phyloP scores from a whole-genome alignment of 2,329 filamentous ascomycete genomes.

The Botryotinia narcissicola region DNA sequence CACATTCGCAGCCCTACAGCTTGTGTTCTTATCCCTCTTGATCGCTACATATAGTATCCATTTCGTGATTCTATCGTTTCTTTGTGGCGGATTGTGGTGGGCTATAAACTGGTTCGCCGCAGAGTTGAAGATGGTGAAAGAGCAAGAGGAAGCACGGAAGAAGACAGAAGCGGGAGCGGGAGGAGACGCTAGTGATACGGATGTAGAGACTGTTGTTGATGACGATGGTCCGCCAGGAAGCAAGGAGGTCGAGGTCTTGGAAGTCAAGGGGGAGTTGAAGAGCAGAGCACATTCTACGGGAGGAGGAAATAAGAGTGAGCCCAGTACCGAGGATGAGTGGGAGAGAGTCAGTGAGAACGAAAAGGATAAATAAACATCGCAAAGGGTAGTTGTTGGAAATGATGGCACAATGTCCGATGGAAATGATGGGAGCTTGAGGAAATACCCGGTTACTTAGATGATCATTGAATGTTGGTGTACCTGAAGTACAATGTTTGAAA shows the following conservation, averaged over 20 bases:
- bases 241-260: constrained; percentile 34
- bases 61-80: constrained; percentile 75
- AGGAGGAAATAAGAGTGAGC: constrained; percentile 50
- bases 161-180: constrained; percentile 29
- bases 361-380: constrained; percentile 49
- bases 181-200: constrained; percentile 42
- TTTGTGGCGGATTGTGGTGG: constrained; percentile 84
- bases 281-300: constrained; percentile 33
- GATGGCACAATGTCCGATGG: background rate
- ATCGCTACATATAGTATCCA: constrained; percentile 83
- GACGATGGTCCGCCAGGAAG: constrained; percentile 28
- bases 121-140: constrained; percentile 54
- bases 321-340: constrained; percentile 96
- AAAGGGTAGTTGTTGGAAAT: background rate
- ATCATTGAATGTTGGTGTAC: constrained; percentile 18
- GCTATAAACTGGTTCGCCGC: constrained; percentile 95
- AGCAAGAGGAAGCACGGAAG: constrained; percentile 32
- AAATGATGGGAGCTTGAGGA: constrained; percentile 6
- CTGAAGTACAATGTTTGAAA: constrained; percentile 16
- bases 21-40: constrained; percentile 73
- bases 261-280: constrained; percentile 33
- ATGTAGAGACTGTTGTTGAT: constrained; percentile 54
- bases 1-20: constrained; percentile 81
- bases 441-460: constrained; percentile 17
- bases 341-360: constrained; percentile 83